Conservation (phyloP, 768 basidiomycete genomes). For the Psilocybe subaeruginosa region DNA sequence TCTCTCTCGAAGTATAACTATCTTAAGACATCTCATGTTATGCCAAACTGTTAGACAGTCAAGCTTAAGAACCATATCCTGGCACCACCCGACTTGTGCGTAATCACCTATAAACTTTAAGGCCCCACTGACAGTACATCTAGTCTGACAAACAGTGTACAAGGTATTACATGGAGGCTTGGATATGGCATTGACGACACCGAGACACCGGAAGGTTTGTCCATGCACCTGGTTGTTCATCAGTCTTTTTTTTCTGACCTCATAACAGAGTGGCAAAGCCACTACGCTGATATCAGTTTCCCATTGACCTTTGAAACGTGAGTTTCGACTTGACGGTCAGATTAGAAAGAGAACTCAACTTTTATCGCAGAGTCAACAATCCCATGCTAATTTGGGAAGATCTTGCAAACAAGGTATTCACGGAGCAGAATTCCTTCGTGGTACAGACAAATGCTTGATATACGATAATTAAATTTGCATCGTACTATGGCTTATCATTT, state of each 20-base stretch:
- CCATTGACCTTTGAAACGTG: conserved; percentile 52
- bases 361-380: conserved; percentile 53
- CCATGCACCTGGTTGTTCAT: not conserved
- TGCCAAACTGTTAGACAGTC: conserved; percentile 37
- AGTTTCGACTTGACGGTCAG: conserved; percentile 25
- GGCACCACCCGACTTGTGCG: conserved; percentile 64
- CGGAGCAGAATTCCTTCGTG: conserved; percentile 4
- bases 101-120: conserved; percentile 9
- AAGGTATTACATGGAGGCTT: conserved; percentile 68
- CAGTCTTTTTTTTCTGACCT: not conserved
- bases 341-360: conserved; percentile 1
- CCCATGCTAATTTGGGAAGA: conserved; percentile 58
- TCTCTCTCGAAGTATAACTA: not conserved
- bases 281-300: conserved; percentile 54
- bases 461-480: not conserved
- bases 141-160: conserved; percentile 57
- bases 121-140: not conserved
- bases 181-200: conserved; percentile 59
- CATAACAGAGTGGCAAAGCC: conserved; percentile 58
- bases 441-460: conserved; percentile 6
- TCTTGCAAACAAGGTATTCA: conserved; percentile 30
- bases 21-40: not conserved
- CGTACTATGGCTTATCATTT: not conserved
- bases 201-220: conserved; percentile 55
- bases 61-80: conserved; percentile 55